Evolutionary conservation across 1,284 basidiomycete species (phyloP), one percentile per base, ranked within the genome.

Genomic region (Rhizopogon parksii): DNA sequence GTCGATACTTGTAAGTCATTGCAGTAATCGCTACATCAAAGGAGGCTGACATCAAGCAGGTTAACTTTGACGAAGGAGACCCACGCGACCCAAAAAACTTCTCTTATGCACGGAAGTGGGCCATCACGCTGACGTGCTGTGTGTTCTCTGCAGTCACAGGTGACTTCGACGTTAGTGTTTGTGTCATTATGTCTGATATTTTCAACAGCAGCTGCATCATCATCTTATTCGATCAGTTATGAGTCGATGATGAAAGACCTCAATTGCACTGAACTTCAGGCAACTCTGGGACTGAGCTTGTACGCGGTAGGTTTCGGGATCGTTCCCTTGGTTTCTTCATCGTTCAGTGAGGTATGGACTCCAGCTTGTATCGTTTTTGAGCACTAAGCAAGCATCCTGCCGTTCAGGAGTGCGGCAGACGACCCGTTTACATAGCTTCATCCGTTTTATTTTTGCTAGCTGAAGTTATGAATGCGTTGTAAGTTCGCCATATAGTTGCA

Each of bases 251-350:
- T 56, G 37, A 53, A 54, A 2, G 76, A 80, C 40, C 59, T 79
- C 6, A 60, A 65, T 36, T 66, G 66, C 43, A 71, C 63, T 5
- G 51, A 66, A 12, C 45, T 69, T 11, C 57, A 70, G 40, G 69
- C 67, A 25, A 67, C 66, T 2, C 59, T 67, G 2, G 78, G 68
- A 11, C 60, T 71, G 34, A 70, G 64, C 46, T 59, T 70, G 43
- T 79, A 69, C 57, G 70, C 67, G 40, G 48, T 75, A 38, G 78
- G 77, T 0, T 80, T 77, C 47, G 73, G 68, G 1, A 53, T 78
- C n/a, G 63, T 70, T 6, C 78, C 78, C 0, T 59, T 80, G 17
- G 57, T 76, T 7, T 62, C 72, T 11, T 73, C 75, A 5, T 72
- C 79, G 5, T 66, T 79, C 3, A 73, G 71, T 15, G 78, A 80